Conservation (phyloP, 805 yeast genomes). For the Nakazawaea ambrosiae region DNA sequence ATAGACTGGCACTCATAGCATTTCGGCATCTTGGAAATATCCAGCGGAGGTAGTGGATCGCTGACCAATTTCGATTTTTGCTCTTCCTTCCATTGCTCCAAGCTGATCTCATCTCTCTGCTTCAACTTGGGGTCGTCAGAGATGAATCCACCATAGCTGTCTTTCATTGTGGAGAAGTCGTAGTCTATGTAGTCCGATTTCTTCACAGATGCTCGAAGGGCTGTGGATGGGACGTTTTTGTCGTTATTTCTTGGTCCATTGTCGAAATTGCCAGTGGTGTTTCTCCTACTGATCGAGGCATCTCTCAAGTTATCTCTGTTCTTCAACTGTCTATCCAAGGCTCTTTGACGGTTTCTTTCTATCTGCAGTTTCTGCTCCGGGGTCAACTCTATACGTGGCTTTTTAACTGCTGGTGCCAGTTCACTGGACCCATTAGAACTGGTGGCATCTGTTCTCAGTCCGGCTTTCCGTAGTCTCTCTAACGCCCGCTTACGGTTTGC, state of each 20-base stretch:
- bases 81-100: slow-evolving; percentile 52
- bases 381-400: slow-evolving; percentile 26
- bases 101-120: slow-evolving; percentile 27
- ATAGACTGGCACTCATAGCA: slow-evolving; percentile 79
- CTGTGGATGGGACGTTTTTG: background rate
- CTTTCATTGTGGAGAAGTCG: slow-evolving; percentile 88
- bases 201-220: slow-evolving; percentile 40
- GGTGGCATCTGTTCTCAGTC: slow-evolving; percentile 14
- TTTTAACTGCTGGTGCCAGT: no score
- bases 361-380: slow-evolving; percentile 43
- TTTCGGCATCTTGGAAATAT: slow-evolving; percentile 65
- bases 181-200: slow-evolving; percentile 70
- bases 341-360: slow-evolving; percentile 47
- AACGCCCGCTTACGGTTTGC: slow-evolving; percentile 58
- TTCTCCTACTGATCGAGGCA: slow-evolving; percentile 14
- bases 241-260: background rate
- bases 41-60: slow-evolving; percentile 67
- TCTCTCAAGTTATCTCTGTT: slow-evolving; percentile 15
- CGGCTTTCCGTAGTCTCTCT: slow-evolving; percentile 40
- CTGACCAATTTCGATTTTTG: slow-evolving; percentile 36
- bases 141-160: slow-evolving; percentile 81
- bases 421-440: slow-evolving; percentile 4
- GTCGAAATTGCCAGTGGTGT: slow-evolving; percentile 8
- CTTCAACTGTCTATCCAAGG: slow-evolving; percentile 30
- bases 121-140: slow-evolving; percentile 26